These are phyloP conservation scores for Zymoseptoria brevis DNA, from an alignment of 2,329 filamentous ascomycete genomes.

Conservation along the genomic window DNA sequence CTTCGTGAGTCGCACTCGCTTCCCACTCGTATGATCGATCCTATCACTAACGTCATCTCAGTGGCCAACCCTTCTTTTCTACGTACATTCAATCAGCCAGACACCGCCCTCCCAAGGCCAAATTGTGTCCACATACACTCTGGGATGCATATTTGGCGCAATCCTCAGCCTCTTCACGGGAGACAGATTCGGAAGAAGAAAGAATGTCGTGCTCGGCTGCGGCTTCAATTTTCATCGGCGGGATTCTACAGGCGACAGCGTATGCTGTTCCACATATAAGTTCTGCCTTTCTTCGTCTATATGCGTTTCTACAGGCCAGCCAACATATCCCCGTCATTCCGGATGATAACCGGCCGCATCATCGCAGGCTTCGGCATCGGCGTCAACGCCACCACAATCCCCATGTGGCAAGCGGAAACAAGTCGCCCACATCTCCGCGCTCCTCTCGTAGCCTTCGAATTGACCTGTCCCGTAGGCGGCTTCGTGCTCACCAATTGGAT, in stretches of 20 bases:
- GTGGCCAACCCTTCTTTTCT: too few species aligned
- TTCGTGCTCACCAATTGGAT: slow-evolving; percentile 47
- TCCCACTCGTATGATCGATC: too few species aligned
- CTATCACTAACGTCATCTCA: too few species aligned
- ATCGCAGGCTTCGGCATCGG: slow-evolving; percentile 50
- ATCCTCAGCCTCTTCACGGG: slow-evolving; percentile 32
- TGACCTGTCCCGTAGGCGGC: slow-evolving; percentile 45
- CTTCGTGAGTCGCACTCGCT: too few species aligned
- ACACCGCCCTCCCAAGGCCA: slow-evolving; percentile 30
- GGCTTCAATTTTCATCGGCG: slow-evolving; percentile 37
- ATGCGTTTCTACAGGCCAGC: too few species aligned
- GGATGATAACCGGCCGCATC: slow-evolving; percentile 47
- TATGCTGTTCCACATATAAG: slow-evolving; percentile 28
- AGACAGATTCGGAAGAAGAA: slow-evolving; percentile 36
- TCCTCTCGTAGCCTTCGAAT: slow-evolving; percentile 54
- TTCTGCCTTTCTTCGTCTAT: too few species aligned
- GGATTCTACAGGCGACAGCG: slow-evolving; percentile 32
- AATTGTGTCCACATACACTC: slow-evolving; percentile 46
- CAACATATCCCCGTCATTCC: slow-evolving; percentile 11
- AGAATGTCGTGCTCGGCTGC: slow-evolving; percentile 36
- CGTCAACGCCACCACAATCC: slow-evolving; percentile 49
- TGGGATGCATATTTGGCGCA: slow-evolving; percentile 41
- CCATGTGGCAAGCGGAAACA: slow-evolving; percentile 48
- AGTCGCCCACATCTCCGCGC: slow-evolving; percentile 50
- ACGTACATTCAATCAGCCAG: too few species aligned